Evolutionary conservation across 148 eudicot genomes (phyloP).

Genomic region (Rheum nobile): DNA sequence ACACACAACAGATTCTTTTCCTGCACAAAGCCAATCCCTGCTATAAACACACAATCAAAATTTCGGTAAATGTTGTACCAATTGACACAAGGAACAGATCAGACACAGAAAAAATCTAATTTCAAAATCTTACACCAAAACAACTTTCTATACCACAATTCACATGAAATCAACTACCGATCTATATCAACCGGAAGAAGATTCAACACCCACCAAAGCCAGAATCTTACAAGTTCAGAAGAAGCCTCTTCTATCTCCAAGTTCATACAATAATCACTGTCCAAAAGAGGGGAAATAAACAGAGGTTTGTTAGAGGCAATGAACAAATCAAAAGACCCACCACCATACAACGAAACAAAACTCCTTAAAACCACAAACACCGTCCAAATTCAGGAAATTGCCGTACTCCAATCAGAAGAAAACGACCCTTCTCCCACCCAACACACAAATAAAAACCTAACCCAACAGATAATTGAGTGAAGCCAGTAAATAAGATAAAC

Average conservation of each 20-base stretch:
- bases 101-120: background rate
- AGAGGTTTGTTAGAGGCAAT: background rate
- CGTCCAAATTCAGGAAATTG: background rate
- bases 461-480: background rate
- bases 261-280: background rate
- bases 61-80: too few species aligned
- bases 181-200: background rate
- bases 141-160: background rate
- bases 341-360: background rate
- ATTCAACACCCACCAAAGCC: background rate
- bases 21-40: background rate
- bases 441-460: background rate
- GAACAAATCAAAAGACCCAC: background rate
- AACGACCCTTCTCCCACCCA: background rate
- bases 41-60: too few species aligned
- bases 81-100: background rate
- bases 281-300: background rate
- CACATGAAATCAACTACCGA: background rate
- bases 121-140: background rate
- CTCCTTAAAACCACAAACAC: background rate
- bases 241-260: background rate
- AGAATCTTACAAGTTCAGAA: background rate
- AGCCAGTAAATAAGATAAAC: background rate
- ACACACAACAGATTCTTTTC: background rate
- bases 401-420: background rate